A percentile compares a stretch with the other conserved stretches of the same genome.
Conservation (phyloP, 306 rosid genomes). For the Rosa lucieae region DNA sequence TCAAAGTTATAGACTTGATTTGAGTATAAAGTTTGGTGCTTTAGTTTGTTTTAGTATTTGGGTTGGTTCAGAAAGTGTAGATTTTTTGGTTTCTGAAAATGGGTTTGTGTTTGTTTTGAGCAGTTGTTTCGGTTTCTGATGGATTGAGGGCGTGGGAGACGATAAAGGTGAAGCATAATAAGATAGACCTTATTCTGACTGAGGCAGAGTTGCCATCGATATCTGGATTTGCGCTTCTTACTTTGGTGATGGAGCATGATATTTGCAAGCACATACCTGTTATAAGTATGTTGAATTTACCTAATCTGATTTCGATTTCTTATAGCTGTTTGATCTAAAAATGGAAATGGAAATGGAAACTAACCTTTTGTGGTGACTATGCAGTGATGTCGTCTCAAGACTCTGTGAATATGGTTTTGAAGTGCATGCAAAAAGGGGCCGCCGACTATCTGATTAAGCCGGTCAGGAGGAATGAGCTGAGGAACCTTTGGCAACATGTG, state of each 20-base stretch:
- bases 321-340: background rate
- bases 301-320: background rate
- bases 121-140: slow-evolving; percentile 69
- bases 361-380: slow-evolving; percentile 25
- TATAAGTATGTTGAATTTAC: slow-evolving; percentile 50
- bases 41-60: background rate
- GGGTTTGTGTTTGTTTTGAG: slow-evolving; percentile 18
- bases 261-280: slow-evolving; percentile 70
- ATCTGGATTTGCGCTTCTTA: slow-evolving; percentile 74
- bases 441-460: slow-evolving; percentile 81
- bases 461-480: slow-evolving; percentile 67
- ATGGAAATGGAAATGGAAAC: slow-evolving; percentile 12
- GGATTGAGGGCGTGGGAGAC: slow-evolving; percentile 80
- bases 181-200: slow-evolving; percentile 64
- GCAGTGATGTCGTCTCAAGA: slow-evolving; percentile 84
- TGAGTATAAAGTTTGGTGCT: background rate
- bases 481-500: slow-evolving; percentile 79
- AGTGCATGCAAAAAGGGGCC: slow-evolving; percentile 77
- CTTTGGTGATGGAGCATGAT: slow-evolving; percentile 70
- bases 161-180: slow-evolving; percentile 48
- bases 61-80: background rate
- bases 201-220: slow-evolving; percentile 75
- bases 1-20: background rate
- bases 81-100: background rate
- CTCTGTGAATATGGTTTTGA: slow-evolving; percentile 57